A percentile compares a stretch with the other conserved stretches of the same genome.
Evolutionary conservation across 208 protist species (phyloP).

Genomic region (Wallacemonas sp.): DNA sequence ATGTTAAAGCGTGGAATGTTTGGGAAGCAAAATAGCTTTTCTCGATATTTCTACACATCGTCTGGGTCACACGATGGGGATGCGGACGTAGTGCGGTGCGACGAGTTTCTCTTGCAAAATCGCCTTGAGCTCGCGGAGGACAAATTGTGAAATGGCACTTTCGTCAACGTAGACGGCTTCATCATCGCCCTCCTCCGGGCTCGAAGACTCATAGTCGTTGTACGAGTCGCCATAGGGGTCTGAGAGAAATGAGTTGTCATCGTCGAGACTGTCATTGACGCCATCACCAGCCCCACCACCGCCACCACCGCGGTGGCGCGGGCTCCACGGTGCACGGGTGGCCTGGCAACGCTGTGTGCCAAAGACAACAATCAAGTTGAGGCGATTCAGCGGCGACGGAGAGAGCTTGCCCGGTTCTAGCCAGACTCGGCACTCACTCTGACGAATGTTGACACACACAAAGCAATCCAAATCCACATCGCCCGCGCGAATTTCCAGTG

Average conservation of each 20-base stretch:
- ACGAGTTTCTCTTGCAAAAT: constrained; percentile 70
- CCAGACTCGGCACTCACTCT: constrained; percentile 60
- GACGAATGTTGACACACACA: constrained; percentile 66
- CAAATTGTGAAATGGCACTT: constrained; percentile 62
- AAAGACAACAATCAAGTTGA: constrained; percentile 61
- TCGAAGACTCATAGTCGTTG: constrained; percentile 9
- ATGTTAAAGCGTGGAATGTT: too few relatives aligned
- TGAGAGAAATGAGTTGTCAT: not conserved
- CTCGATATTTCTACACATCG: too few relatives aligned
- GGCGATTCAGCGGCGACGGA: constrained; percentile 60
- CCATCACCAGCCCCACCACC: not conserved
- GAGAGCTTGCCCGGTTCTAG: constrained; percentile 70
- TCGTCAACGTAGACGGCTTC: constrained; percentile 67
- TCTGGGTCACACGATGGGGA: constrained; percentile 34
- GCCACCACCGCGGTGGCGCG: not conserved
- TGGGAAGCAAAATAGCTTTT: too few relatives aligned
- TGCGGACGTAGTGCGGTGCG: constrained; percentile 64
- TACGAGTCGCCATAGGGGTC: not conserved
- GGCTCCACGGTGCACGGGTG: constrained; percentile 15
- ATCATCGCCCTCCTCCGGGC: constrained; percentile 31
- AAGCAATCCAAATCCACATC: constrained; percentile 82
- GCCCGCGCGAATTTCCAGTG: constrained; percentile 48
- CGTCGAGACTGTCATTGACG: constrained; percentile 16
- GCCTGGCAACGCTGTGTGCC: constrained; percentile 23
- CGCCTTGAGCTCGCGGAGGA: constrained; percentile 64